Percentiles rank a stretch among this genome's conserved stretches.
Evolutionary conservation across 306 rosid genomes (phyloP).

Genomic region (Oxytropis ochrocephala): DNA sequence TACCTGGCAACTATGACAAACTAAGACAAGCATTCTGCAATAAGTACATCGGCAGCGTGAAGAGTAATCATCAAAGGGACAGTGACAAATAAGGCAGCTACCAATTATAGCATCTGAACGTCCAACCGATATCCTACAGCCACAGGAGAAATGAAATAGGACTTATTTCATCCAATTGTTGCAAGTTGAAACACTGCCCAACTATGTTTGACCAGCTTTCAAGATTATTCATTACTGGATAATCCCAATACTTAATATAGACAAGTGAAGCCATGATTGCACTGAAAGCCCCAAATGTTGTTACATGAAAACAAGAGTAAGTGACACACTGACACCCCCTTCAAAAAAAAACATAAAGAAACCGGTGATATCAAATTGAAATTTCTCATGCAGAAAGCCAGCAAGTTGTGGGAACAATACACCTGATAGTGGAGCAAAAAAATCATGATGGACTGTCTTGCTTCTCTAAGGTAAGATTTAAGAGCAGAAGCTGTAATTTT

Average conservation of each 20-base stretch:
- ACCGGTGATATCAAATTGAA: neutral
- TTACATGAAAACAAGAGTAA: neutral
- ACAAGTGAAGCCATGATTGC: neutral
- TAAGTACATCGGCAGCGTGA: conserved; percentile 70
- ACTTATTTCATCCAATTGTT: neutral
- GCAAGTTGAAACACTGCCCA: conserved; percentile 18
- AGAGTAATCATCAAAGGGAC: conserved; percentile 78
- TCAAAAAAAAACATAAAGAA: neutral
- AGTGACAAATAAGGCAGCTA: conserved; percentile 58
- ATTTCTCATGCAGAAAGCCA: neutral
- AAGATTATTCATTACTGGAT: neutral
- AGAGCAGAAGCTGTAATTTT: neutral
- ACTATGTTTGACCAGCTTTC: conserved; percentile 13
- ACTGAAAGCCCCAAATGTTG: neutral
- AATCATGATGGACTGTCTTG: neutral
- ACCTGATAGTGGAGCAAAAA: neutral
- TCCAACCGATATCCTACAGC: conserved; percentile 80
- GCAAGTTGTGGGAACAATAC: neutral
- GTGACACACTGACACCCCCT: neutral
- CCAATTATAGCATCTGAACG: conserved; percentile 64
- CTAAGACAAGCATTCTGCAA: conserved; percentile 87
- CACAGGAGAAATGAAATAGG: conserved; percentile 17
- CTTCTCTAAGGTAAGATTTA: neutral
- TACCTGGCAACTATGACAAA: conserved; percentile 79
- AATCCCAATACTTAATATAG: neutral